Evolutionary conservation across 179 eudicot genomes (phyloP), one percentile per base, ranked within the genome.

Genomic region (Beta macrorhiza): DNA sequence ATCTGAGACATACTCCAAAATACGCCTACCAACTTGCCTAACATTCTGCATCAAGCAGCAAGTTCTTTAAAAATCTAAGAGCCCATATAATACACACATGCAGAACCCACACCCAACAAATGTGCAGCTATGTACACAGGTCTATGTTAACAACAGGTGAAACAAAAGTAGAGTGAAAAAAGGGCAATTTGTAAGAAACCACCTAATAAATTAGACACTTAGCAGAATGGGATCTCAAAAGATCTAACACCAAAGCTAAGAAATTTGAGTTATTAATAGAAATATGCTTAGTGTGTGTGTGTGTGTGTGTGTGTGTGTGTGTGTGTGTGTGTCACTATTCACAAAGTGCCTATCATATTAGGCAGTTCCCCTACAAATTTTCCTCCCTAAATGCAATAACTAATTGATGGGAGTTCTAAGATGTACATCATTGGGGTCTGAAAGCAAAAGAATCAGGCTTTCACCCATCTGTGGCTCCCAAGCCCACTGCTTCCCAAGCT

Each of bases 381-480:
- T 73, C 14, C 64, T 14, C 14, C 25, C 22, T 0, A 25, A 22
- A 29, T 25, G 64, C 64, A 56, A 29, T 29, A 15, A 74, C 77
- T 51, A 63, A 75, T 55, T 14, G 61, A 58, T 72, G 12, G 57
- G 74, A 82, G 81, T 72, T 17, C 65, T 16, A 71, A 79, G 63
- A 72, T n/a, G 72, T 93, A 94, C 99, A 88, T 97, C 99, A 85
- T 94, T 91, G 77, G 97, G 93, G 88, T 97, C 98, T 86, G 91
- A 90, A 85, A 94, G 92, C 89, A 94, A 81, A 84, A 97, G 98
- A 81, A 97, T 89, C 90, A 94, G 87, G 89, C 95, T 92, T 78
- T 88, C 94, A 71, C 92, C 89, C 98, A 97, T 97, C 88, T 85
- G 89, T 61, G 97, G 88, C 83, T 97, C 97, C 99, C 99, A 97